Conservation (phyloP, 2,329 filamentous ascomycete genomes). For the Chaetomiaceae sp. region DNA sequence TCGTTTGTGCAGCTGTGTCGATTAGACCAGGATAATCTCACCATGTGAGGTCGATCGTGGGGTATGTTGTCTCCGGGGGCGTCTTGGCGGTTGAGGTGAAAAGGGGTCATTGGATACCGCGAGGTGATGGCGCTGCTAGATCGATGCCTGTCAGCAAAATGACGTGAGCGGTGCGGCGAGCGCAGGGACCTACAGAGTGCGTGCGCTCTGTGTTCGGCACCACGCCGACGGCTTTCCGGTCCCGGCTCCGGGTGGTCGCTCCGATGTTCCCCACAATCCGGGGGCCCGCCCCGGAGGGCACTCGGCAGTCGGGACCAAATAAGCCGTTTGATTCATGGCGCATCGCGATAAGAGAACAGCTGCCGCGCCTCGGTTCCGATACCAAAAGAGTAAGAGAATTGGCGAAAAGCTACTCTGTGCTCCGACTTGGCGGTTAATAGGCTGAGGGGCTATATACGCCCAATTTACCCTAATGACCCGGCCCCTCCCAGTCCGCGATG, state of each 20-base stretch:
- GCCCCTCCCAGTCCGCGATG: background rate
- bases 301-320: no score
- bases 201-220: background rate
- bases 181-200: background rate
- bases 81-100: slow-evolving; percentile 14
- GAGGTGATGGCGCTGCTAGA: slow-evolving; percentile 2
- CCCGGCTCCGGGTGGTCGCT: background rate
- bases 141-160: slow-evolving; percentile 16
- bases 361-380: background rate
- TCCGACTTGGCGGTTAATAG: slow-evolving; percentile 5
- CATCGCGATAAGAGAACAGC: background rate
- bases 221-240: background rate
- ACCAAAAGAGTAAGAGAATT: slow-evolving; percentile 11
- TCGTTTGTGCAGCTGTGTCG: slow-evolving; percentile 8
- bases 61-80: background rate
- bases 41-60: background rate
- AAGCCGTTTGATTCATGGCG: no score
- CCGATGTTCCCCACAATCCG: slow-evolving; percentile 5
- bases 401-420: background rate
- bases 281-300: background rate
- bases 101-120: slow-evolving; percentile 2
- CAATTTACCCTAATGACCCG: slow-evolving; percentile 23
- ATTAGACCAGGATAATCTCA: background rate
- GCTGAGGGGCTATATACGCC: background rate
- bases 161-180: background rate